Conservation (phyloP, 169 alveolate genomes). For the Eimeria brunetti region DNA sequence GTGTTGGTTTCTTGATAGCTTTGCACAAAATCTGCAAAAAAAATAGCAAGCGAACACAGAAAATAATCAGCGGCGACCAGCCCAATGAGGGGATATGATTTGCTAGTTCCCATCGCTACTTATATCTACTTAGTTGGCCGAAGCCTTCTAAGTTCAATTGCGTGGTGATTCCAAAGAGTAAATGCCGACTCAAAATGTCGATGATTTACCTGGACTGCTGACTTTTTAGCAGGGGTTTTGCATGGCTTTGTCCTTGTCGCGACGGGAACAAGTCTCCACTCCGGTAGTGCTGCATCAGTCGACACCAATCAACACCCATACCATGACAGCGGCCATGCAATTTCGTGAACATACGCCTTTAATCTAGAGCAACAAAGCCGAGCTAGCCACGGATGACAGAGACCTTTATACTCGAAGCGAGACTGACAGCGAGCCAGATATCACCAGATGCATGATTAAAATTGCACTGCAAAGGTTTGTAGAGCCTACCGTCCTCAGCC, state of each 20-base stretch:
- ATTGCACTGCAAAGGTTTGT: not conserved
- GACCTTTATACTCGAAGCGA: not conserved
- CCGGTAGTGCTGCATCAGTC: constrained; percentile 58
- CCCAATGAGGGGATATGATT: not conserved
- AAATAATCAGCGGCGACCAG: not conserved
- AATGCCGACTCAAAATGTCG: not conserved
- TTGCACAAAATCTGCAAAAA: constrained; percentile 60
- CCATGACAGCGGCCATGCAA: not conserved
- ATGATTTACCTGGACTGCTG: constrained; percentile 53
- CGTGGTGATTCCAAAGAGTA: too few relatives aligned
- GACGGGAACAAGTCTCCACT: constrained; percentile 66
- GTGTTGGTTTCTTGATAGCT: constrained; percentile 63
- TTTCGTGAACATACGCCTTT: not conserved
- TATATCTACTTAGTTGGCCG: not conserved
- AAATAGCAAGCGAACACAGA: not conserved
- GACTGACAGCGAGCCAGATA: not conserved
- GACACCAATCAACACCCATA: not conserved
- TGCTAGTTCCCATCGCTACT: not conserved
- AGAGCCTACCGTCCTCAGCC: constrained; percentile 63
- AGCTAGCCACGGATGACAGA: not conserved
- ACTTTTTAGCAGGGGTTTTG: constrained; percentile 61
- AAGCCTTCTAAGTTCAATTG: not conserved
- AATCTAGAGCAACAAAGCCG: not conserved
- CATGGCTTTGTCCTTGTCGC: constrained; percentile 71
- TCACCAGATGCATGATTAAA: not conserved